These are phyloP conservation scores for Venturiaceae sp. DNA, from an alignment of 2,329 filamentous ascomycete genomes.

Conservation along the genomic window DNA sequence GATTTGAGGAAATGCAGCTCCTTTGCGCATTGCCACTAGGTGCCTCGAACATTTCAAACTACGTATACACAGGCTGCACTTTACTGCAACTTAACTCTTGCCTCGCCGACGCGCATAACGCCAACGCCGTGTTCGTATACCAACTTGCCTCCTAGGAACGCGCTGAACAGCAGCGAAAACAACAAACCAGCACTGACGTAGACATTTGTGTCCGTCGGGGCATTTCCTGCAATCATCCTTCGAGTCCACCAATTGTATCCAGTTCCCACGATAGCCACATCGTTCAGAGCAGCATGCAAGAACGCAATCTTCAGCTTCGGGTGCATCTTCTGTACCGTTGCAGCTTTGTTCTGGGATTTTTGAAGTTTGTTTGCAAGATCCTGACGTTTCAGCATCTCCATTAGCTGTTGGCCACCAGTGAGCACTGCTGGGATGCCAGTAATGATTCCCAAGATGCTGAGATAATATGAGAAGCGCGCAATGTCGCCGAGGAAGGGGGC, in stretches of 20 bases:
- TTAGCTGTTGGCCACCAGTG: constrained; percentile 25
- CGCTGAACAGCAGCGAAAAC: constrained; percentile 25
- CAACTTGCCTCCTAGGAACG: constrained; percentile 32
- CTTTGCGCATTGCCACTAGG: too few relatives aligned
- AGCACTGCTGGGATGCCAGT: constrained; percentile 21
- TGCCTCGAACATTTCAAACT: too few relatives aligned
- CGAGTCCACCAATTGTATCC: constrained; percentile 35
- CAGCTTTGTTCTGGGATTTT: constrained; percentile 7
- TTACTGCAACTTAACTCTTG: neutral
- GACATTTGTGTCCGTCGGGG: constrained; percentile 26
- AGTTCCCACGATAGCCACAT: constrained; percentile 27
- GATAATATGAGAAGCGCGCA: constrained; percentile 32
- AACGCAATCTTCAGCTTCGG: constrained; percentile 31
- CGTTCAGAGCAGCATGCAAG: constrained; percentile 32
- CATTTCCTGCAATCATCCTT: constrained; percentile 21
- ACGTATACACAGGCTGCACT: neutral
- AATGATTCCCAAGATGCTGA: constrained; percentile 29
- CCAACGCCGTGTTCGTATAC: constrained; percentile 38
- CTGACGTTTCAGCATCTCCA: constrained; percentile 31
- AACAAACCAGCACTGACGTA: constrained; percentile 25
- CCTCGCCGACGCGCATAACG: constrained; percentile 14
- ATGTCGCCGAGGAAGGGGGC: constrained; percentile 20
- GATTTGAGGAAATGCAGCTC: too few relatives aligned
- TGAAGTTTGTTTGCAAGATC: constrained; percentile 24
- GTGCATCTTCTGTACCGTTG: constrained; percentile 23